Evolutionary conservation across 2,329 filamentous ascomycete genomes (phyloP), one percentile per base, ranked within the genome.

Genomic region (Trichophyton simii): DNA sequence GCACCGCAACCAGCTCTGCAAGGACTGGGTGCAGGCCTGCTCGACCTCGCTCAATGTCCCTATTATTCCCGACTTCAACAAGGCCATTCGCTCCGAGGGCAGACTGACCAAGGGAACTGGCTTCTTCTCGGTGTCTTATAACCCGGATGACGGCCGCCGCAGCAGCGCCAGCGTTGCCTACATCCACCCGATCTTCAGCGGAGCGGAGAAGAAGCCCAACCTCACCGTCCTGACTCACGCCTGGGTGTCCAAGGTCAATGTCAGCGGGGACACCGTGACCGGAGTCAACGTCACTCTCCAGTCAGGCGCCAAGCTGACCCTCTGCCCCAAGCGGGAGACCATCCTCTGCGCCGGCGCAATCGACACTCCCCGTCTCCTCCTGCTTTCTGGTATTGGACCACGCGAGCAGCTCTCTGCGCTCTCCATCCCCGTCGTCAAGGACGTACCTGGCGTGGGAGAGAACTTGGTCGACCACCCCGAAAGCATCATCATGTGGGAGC

Each of bases 101-200:
- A 80, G 85, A 52, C 77, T 95, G 66, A 85, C 84, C 66, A 80
- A 87, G 68, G 87, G 87, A 57, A 88, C 94, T 31, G 91, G 91
- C 61, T 96, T 95, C 81, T 92, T 95, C 80, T 91, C 87, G 66
- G 85, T 95, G 67, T 86, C 88, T 42, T 95, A 95, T 78, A 95
- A 95, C 77, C 91, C 91, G 2, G 90, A 95, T 69, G 86, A 90
- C 69, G 89, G 90, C 70, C 83, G 84, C 68, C 85, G 91, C 65
- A 92, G 87, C 77, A 91, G 87, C 71, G 90, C 91, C 63, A 91
- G 87, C 62, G 90, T 95, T 22, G 91, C 91, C 18, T 96, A 96
- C 77, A 91, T 96, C 70, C 91, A 96, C 76, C 91, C 91, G 41
- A 91, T 95, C 69, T 82, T 95, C 59, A 84, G 87, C 46, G 89